Evolutionary conservation across 768 basidiomycete genomes (phyloP), one percentile per base, ranked within the genome.

Genomic region (Mycena leptocephala): DNA sequence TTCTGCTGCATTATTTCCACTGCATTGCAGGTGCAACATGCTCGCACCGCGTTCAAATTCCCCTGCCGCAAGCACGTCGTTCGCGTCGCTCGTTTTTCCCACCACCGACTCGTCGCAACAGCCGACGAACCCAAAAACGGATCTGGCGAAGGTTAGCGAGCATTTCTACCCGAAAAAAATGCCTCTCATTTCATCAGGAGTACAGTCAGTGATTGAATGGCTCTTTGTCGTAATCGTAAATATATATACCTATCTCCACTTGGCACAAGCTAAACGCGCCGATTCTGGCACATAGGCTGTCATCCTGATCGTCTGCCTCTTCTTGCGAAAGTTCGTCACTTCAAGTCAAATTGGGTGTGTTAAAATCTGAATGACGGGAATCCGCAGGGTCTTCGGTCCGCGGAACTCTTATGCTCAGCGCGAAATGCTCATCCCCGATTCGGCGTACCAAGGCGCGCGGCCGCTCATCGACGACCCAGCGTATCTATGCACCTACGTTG

Each of bases 131-230:
- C 28, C 14, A 13, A 58, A 59, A 24, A 16, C 39, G 5, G 56
- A 70, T 41, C 11, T 70, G 3, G 41, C 56, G 39, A 70, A 70
- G 68, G 68, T 70, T 32, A 46, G 43, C 28, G 28, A 11, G 46
- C 43, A 51, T 30, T 66, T 14, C 28, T 24, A 13, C 64, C 3
- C 30, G 22, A 13, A 30, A 58, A 8, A 22, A 16, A 20, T 18
- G 14, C 30, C 8, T 58, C 56, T 35, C 30, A 10, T 10, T 14
- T 14, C 22, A 46, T 18, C 41, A 13, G 18, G 35, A 48, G 2
- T 46, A 11, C 68, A 70, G 56, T 59, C 68, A n/a, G 56, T 70
- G 56, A 70, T 70, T 13, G 68, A 70, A 59, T 70, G 68, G 68
- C 43, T 70, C n/a, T 70, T 59, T 48, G 56, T 70, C 41, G 32